These are phyloP conservation scores for Neopestalotiopsis clavispora DNA, from an alignment of 2,329 filamentous ascomycete species.

Conservation along the genomic window DNA sequence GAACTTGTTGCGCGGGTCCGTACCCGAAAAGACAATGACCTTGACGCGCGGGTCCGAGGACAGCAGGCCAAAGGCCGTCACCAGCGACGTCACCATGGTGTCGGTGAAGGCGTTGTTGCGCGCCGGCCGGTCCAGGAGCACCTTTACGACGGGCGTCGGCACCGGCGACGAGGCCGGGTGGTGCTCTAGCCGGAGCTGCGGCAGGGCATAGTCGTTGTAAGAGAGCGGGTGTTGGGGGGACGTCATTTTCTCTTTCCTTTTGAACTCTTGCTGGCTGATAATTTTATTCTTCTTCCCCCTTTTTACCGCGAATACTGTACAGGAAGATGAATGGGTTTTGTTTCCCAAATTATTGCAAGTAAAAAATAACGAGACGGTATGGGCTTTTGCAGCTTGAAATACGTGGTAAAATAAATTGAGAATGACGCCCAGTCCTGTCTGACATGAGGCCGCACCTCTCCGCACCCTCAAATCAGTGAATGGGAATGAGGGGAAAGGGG, in stretches of 20 bases:
- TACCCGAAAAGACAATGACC: slow-evolving; percentile 58
- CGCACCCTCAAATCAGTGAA: neutral
- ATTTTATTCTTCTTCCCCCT: neutral
- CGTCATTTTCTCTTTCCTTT: slow-evolving; percentile 13
- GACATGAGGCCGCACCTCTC: neutral
- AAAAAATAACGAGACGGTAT: neutral
- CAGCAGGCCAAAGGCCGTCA: slow-evolving; percentile 55
- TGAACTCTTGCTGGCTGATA: neutral
- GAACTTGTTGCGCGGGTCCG: slow-evolving; percentile 50
- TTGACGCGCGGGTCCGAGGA: slow-evolving; percentile 59
- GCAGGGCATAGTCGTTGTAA: slow-evolving; percentile 48
- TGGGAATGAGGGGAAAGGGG: slow-evolving; percentile 8
- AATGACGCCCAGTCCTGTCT: neutral
- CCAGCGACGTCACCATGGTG: slow-evolving; percentile 66
- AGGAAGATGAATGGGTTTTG: neutral
- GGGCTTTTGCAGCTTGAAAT: too few relatives aligned
- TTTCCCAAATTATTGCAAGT: neutral
- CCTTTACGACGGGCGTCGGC: slow-evolving; percentile 65
- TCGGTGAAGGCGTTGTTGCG: slow-evolving; percentile 74
- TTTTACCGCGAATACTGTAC: neutral
- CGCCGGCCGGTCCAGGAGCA: slow-evolving; percentile 67
- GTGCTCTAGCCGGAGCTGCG: slow-evolving; percentile 53
- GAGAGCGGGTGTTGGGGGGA: slow-evolving; percentile 28
- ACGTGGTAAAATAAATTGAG: neutral
- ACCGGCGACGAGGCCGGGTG: slow-evolving; percentile 54